Evolutionary conservation across 2,329 filamentous ascomycete genomes (phyloP).

Genomic region (Aureobasidium pullulans): DNA sequence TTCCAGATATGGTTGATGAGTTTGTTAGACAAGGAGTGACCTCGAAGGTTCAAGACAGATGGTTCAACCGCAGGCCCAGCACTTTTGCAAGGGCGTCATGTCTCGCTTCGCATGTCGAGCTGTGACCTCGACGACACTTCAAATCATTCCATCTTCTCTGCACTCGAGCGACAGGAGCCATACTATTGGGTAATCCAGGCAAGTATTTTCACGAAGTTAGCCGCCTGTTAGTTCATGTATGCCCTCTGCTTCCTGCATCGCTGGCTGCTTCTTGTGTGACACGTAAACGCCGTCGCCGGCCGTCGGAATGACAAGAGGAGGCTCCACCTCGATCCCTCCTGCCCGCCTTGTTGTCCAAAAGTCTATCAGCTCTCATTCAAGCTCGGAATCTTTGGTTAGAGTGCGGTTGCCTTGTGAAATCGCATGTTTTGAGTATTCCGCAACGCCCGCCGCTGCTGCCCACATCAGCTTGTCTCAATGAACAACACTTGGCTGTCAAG

Average conservation of each 20-base stretch:
- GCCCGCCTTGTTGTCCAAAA: background rate
- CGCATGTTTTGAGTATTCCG: background rate
- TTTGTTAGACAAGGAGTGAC: background rate
- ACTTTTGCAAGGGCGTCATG: constrained; percentile 3
- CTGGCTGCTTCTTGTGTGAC: constrained; percentile 3
- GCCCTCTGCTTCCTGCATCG: background rate
- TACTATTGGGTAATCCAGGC: background rate
- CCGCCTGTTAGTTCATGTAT: background rate
- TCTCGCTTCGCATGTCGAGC: background rate
- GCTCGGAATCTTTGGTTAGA: background rate
- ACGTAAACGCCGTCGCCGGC: constrained; percentile 3
- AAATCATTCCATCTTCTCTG: background rate
- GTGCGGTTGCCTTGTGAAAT: background rate
- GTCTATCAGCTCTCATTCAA: background rate
- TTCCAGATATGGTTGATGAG: background rate
- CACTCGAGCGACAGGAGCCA: background rate
- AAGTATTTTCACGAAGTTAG: background rate
- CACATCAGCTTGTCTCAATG: background rate
- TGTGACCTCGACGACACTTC: background rate
- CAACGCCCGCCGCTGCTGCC: background rate
- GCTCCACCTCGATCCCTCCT: background rate
- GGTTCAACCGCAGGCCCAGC: background rate
- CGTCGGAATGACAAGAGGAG: background rate
- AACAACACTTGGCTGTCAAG: background rate
- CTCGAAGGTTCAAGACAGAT: background rate